phyloP scores from a whole-genome alignment of 768 basidiomycete species.

The Lentinula aciculospora region DNA sequence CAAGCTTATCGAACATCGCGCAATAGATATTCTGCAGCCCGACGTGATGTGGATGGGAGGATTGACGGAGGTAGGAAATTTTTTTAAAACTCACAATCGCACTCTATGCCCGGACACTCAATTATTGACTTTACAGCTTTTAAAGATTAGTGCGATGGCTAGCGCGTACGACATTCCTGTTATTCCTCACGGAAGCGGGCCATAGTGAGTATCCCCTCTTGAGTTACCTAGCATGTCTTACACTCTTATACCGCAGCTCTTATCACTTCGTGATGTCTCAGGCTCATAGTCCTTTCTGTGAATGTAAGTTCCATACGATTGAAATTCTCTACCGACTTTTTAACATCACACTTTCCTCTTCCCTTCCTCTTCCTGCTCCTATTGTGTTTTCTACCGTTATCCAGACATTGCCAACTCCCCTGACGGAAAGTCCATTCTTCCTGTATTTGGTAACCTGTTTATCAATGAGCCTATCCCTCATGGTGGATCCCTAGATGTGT shows the following conservation, averaged over 20 bases:
- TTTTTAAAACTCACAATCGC: neutral
- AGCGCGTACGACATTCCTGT: slow-evolving; percentile 42
- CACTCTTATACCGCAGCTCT: slow-evolving; percentile 16
- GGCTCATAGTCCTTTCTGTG: slow-evolving; percentile 20
- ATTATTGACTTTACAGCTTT: slow-evolving; percentile 13
- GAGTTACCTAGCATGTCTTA: neutral
- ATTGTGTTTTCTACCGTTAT: no score
- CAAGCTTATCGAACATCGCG: slow-evolving; percentile 23
- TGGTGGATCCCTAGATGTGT: slow-evolving; percentile 6
- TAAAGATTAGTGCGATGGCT: slow-evolving; percentile 28
- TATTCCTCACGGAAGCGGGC: slow-evolving; percentile 40
- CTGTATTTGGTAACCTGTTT: slow-evolving; percentile 5
- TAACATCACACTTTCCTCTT: no score
- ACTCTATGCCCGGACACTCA: neutral
- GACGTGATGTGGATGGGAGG: slow-evolving; percentile 27
- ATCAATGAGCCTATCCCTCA: slow-evolving; percentile 6
- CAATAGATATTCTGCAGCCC: slow-evolving; percentile 24
- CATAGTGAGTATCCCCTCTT: slow-evolving; percentile 33
- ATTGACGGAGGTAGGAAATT: slow-evolving; percentile 16
- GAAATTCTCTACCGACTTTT: neutral
- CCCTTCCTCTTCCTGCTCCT: no score
- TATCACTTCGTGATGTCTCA: slow-evolving; percentile 41
- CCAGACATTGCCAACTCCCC: slow-evolving; percentile 7
- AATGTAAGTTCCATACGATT: slow-evolving; percentile 5
- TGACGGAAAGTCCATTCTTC: slow-evolving; percentile 6